A percentile compares a stretch with the other conserved stretches of the same genome.
These are phyloP conservation scores for Strobilomyces echinocephalus DNA, from an alignment of 768 basidiomycete genomes.

Conservation along the genomic window DNA sequence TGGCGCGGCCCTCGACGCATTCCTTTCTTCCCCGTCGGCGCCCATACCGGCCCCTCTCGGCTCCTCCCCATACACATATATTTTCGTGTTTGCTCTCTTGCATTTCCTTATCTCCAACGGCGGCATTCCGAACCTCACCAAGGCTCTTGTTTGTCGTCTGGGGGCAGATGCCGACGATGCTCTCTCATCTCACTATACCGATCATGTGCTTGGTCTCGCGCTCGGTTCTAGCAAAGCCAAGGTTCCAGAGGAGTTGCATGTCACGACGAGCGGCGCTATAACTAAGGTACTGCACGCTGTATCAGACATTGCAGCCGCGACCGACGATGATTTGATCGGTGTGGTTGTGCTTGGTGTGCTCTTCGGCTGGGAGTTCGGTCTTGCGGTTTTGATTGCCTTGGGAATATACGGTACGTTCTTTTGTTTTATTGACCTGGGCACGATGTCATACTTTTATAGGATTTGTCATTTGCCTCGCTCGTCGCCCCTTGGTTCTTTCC, in stretches of 20 bases:
- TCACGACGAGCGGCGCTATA: constrained; percentile 8
- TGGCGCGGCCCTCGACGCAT: constrained; percentile 37
- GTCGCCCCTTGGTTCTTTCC: constrained; percentile 8
- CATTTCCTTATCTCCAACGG: constrained; percentile 74
- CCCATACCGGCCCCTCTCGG: constrained; percentile 23
- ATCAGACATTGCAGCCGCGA: constrained; percentile 73
- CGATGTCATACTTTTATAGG: constrained; percentile 9
- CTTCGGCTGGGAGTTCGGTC: constrained; percentile 63
- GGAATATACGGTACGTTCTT: constrained; percentile 57
- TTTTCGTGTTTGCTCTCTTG: constrained; percentile 63
- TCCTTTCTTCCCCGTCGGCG: constrained; percentile 14
- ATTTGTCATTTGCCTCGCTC: constrained; percentile 12
- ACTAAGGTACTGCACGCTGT: constrained; percentile 15
- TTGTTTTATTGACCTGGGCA: not conserved
- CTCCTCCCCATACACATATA: constrained; percentile 60
- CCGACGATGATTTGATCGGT: constrained; percentile 75
- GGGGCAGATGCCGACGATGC: constrained; percentile 84
- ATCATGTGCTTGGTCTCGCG: constrained; percentile 83
- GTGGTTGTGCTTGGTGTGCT: constrained; percentile 57
- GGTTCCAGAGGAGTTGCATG: constrained; percentile 59
- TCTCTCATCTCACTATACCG: constrained; percentile 57
- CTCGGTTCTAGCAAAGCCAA: constrained; percentile 77
- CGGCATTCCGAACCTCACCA: constrained; percentile 65
- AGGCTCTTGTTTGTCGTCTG: constrained; percentile 79
- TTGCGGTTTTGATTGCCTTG: constrained; percentile 71